Percentiles rank a stretch among this genome's conserved stretches.
phyloP scores from a whole-genome alignment of 1,284 basidiomycete species.

The Ustilago nuda region DNA sequence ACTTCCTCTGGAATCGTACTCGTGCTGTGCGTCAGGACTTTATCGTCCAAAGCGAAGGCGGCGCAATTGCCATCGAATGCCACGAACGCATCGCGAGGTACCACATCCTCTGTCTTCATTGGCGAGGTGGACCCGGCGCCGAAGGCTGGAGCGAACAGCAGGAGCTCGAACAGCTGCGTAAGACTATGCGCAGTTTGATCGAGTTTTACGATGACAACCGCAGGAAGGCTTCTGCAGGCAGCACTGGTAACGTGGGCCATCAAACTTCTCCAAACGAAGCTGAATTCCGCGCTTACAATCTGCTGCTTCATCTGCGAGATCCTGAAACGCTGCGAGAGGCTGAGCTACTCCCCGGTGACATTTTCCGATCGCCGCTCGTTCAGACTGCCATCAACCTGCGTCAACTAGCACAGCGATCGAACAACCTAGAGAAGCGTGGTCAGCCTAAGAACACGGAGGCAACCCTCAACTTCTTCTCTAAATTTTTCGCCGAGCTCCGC shows the following conservation, averaged over 20 bases:
- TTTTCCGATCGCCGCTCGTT: constrained; percentile 81
- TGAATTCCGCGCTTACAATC: constrained; percentile 95
- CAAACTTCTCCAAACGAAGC: constrained; percentile 82
- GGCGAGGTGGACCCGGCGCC: constrained; percentile 71
- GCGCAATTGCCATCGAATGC: constrained; percentile 83
- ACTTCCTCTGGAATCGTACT: constrained; percentile 91
- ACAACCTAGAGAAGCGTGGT: constrained; percentile 73
- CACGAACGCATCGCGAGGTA: constrained; percentile 93
- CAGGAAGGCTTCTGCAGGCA: constrained; percentile 19
- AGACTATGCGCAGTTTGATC: constrained; percentile 88
- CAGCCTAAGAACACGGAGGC: constrained; percentile 71
- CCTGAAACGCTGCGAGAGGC: constrained; percentile 78
- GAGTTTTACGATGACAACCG: constrained; percentile 86
- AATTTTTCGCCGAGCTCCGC: constrained; percentile 72
- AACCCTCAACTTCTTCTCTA: constrained; percentile 75
- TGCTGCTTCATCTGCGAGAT: constrained; percentile 90
- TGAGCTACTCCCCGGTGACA: constrained; percentile 79
- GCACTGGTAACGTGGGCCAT: constrained; percentile 72
- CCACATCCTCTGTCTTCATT: constrained; percentile 87
- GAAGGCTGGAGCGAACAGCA: constrained; percentile 78
- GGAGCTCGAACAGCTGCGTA: constrained; percentile 89
- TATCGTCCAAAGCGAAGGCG: constrained; percentile 88
- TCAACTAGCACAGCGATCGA: constrained; percentile 81
- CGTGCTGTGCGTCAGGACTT: constrained; percentile 92
- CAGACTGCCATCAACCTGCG: constrained; percentile 85